Base-by-base conservation (phyloP, 75 land plant species). In the Selaginella moellendorffii region DNA sequence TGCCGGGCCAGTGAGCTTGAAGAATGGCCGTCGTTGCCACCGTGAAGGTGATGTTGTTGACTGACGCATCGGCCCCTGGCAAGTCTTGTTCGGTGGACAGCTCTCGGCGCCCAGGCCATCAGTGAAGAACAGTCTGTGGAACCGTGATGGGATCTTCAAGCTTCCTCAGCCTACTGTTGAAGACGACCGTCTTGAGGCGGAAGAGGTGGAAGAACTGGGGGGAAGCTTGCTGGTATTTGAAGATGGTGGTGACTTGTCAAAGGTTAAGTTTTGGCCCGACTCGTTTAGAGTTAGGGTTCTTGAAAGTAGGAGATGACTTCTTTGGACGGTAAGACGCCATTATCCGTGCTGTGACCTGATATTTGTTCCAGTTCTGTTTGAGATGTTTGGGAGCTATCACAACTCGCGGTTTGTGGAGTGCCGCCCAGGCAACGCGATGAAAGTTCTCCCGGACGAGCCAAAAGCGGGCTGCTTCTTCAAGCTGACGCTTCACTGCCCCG, bases 11-110 rank as follows among this genome's bases (percentile, higher is more conserved):
- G 74, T 80, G 59, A 27, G 83, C 73, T 54, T 77, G 76, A 20
- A 82, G 78, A 17, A 82, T 53, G 5, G 86, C 74, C 1, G 78
- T 73, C 2, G 63, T 29, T 0, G 96, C 91, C 0, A 79, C 69
- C 1, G 76, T 78, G 65, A 90, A 90, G 12, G 90, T 78, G 26
- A 78, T 63, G 67, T 90, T 89, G 79, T 89, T 89, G 79, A 89
- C 78, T 65, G 92, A 81, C 26, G 83, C 84, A 1, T 80, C 26
- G 59, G 59, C n/a, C 59, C 59, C 19, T 56, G 19, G 59, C 59
- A 56, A 19, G 24, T 24, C 59, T 8, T 56, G 19, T 56, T 56
- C 21, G 25, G 46, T 5, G 46, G 46, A 59, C 83, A 83, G 0
- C 80, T 65, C 31, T 86, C 71, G 1, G 23, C 42, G 24, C 81